Conservation (phyloP, 2,329 filamentous ascomycete genomes). For the Exophiala bonariae region DNA sequence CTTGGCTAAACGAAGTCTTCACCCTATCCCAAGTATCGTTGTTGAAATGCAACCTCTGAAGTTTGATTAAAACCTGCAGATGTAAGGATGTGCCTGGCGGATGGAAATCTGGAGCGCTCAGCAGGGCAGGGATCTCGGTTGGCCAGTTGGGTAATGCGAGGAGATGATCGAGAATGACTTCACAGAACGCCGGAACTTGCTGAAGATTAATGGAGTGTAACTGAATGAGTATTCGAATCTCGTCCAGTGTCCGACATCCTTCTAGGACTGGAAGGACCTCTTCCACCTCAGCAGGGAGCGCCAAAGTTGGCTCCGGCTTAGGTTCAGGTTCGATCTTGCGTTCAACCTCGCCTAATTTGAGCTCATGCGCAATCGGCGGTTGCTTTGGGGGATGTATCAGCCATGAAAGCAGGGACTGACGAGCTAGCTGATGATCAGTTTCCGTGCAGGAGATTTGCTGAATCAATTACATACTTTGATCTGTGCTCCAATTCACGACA, state of each 20-base stretch:
- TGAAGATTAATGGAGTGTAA: constrained; percentile 7
- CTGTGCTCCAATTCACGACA: not conserved
- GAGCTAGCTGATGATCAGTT: not conserved
- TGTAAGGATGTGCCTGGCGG: constrained; percentile 20
- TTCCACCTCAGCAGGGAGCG: too few relatives aligned
- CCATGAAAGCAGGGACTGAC: not conserved
- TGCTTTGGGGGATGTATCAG: not conserved
- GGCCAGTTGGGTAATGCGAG: constrained; percentile 7
- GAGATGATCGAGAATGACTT: constrained; percentile 16
- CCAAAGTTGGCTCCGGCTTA: too few relatives aligned
- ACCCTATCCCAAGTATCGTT: constrained; percentile 10
- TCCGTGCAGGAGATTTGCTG: not conserved
- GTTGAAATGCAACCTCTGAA: not conserved
- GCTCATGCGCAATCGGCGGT: too few relatives aligned
- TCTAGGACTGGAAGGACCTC: too few relatives aligned
- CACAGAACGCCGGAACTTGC: constrained; percentile 6
- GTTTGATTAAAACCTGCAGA: constrained; percentile 5
- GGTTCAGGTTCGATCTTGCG: too few relatives aligned
- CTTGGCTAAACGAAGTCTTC: constrained; percentile 11
- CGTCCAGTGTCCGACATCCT: constrained; percentile 11
- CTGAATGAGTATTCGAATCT: constrained; percentile 9
- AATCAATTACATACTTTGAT: not conserved
- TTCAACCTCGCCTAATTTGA: too few relatives aligned
- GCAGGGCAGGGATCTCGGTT: constrained; percentile 18
- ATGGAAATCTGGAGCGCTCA: constrained; percentile 25